A percentile compares a stretch with the other conserved stretches of the same genome.
Evolutionary conservation across 805 yeast genomes (phyloP).

Genomic region (Ogataea salicorniae): DNA sequence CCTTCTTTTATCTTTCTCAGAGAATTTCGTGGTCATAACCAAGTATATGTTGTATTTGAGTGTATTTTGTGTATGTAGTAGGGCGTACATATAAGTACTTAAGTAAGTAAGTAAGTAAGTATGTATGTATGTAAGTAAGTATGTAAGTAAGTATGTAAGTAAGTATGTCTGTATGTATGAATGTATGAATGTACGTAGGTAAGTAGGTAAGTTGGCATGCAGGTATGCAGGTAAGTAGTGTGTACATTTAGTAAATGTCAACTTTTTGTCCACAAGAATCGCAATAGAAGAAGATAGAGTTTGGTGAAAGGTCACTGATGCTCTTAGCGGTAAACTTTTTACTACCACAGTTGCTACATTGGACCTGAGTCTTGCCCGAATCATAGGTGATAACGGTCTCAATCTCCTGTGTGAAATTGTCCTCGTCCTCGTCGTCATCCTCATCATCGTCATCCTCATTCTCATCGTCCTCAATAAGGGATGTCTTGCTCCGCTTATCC

Average conservation of each 20-base stretch:
- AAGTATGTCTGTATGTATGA: not conserved
- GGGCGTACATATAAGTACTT: not conserved
- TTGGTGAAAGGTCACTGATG: slow-evolving; percentile 10
- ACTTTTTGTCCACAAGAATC: slow-evolving; percentile 25
- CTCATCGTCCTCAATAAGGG: not conserved
- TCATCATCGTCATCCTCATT: not conserved
- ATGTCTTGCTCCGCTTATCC: too few relatives aligned
- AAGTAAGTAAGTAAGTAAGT: not conserved
- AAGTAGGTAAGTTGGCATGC: too few relatives aligned
- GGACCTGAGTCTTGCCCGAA: slow-evolving; percentile 9
- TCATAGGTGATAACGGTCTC: slow-evolving; percentile 3
- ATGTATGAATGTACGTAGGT: not conserved
- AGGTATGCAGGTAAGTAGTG: not conserved
- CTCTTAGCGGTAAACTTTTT: slow-evolving; percentile 22
- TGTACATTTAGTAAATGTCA: slow-evolving; percentile 1
- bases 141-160: not conserved
- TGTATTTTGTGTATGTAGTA: not conserved
- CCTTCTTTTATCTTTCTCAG: too few relatives aligned
- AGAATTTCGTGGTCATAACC: too few relatives aligned
- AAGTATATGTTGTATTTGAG: not conserved
- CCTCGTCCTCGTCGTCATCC: not conserved
- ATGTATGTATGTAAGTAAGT: not conserved
- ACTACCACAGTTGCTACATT: slow-evolving; percentile 21
- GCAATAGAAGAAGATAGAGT: slow-evolving; percentile 23
- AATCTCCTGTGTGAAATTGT: not conserved